Evolutionary conservation across 2,329 filamentous ascomycete species (phyloP), one percentile per base, ranked within the genome.

Genomic region (Botrytis squamosa): DNA sequence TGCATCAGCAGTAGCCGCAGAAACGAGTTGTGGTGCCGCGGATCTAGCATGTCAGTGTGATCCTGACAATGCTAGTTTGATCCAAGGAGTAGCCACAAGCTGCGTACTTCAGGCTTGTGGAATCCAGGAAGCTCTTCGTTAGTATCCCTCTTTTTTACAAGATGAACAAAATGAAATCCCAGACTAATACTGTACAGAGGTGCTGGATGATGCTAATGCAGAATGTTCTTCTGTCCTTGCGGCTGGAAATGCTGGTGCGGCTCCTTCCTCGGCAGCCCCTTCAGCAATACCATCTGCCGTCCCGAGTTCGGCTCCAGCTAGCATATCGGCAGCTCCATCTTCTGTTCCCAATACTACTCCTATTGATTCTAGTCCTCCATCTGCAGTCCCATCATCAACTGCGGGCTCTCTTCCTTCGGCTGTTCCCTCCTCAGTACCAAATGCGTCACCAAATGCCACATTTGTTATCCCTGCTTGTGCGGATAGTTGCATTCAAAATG

Each of bases 201-300:
- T 57, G 1, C 36, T 68, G 0, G 10, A 25, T 68, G 49, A 57
- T 40, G n/a, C 66, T 57, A 57, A 25, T 22, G 66, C 66, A 14
- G 25, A 68, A 33, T 68, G 66, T 68, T 68, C 66, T 22, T 68
- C 66, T 33, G 36, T 40, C 4, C 36, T 68, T 57, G 66, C 29
- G 9, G 46, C 46, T 38, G 64, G 12, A 52, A 67, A 46, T 67
- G 44, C 64, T 52, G n/a, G 22, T 68, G 25, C 25, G 1, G 46
- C 9, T 16, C 36, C 25, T n/a, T 29, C 65, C 1, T 42, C 66
- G 14, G 25, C 9, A 14, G 3, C n/a, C 10, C 10, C 49, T 33
- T 42, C 49, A 2, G n/a, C 9, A 42, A n/a, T 25, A 18, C 16
- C 36, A 16, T 44, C 66, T 10, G 16, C n/a, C 0, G 25, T 18